phyloP scores from a whole-genome alignment of 1,284 basidiomycete genomes.

The Butyriboletus appendiculatus region DNA sequence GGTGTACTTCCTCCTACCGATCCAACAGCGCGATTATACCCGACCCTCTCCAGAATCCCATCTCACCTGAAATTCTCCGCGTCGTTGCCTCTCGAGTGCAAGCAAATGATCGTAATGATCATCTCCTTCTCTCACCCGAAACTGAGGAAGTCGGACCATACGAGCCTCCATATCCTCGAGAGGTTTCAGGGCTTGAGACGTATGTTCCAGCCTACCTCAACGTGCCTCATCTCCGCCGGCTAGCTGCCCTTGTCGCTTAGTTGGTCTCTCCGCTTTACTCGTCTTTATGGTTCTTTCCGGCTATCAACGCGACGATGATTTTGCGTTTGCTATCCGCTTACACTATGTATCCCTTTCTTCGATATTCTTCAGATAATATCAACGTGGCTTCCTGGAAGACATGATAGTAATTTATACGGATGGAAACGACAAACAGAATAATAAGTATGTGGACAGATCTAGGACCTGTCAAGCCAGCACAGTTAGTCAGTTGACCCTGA shows the following conservation, averaged over 20 bases:
- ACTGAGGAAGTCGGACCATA: slow-evolving; percentile 95
- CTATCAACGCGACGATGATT: slow-evolving; percentile 1
- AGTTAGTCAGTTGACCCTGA: background rate
- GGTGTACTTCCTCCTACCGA: slow-evolving; percentile 19
- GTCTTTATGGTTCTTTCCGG: background rate
- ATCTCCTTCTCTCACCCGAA: slow-evolving; percentile 90
- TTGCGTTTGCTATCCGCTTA: slow-evolving; percentile 16
- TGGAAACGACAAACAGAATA: background rate
- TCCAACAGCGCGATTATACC: slow-evolving; percentile 7
- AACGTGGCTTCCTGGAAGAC: slow-evolving; percentile 1
- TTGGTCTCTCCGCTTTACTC: background rate
- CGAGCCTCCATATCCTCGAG: slow-evolving; percentile 83
- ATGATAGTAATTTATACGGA: background rate
- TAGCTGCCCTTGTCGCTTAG: slow-evolving; percentile 80
- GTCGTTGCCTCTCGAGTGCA: slow-evolving; percentile 95
- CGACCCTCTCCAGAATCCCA: slow-evolving; percentile 69
- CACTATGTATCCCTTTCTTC: slow-evolving; percentile 20
- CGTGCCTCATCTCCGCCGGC: slow-evolving; percentile 78
- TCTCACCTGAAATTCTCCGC: slow-evolving; percentile 93
- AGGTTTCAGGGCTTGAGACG: slow-evolving; percentile 86
- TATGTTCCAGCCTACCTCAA: slow-evolving; percentile 87
- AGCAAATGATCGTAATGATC: slow-evolving; percentile 94
- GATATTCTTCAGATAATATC: slow-evolving; percentile 20
- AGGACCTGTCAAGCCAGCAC: background rate
- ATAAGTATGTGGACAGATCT: background rate